These are phyloP conservation scores for Stephania japonica DNA, from an alignment of 164 flowering plant species.

Conservation along the genomic window DNA sequence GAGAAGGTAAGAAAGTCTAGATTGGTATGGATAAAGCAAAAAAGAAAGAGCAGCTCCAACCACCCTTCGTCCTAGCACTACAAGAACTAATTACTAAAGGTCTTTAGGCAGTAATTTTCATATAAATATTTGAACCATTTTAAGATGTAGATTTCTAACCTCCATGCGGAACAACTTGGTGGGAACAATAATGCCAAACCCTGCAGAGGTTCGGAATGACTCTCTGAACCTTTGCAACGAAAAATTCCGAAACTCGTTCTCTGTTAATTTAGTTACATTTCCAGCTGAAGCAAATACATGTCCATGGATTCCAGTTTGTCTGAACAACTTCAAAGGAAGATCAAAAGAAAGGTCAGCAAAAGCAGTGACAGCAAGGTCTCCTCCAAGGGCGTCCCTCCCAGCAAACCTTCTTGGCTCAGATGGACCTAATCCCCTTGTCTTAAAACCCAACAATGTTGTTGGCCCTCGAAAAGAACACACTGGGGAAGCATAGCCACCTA, in stretches of 20 bases:
- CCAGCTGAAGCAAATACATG: conserved; percentile 80
- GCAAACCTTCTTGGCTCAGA: conserved; percentile 59
- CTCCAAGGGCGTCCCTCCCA: conserved; percentile 73
- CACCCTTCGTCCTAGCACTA: neutral
- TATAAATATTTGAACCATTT: neutral
- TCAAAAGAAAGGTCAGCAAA: conserved; percentile 92
- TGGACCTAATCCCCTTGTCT: conserved; percentile 75
- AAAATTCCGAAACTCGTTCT: conserved; percentile 47
- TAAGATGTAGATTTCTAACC: conserved; percentile 39
- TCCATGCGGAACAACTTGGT: conserved; percentile 83
- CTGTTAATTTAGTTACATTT: conserved; percentile 57
- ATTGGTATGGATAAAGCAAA: too few relatives aligned
- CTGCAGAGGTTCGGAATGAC: conserved; percentile 67
- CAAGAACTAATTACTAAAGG: neutral
- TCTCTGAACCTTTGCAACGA: conserved; percentile 48
- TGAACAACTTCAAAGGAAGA: conserved; percentile 64
- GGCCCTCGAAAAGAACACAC: conserved; percentile 79
- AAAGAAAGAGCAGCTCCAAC: neutral
- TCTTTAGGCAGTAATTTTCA: neutral
- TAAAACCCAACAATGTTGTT: conserved; percentile 66
- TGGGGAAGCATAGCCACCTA: conserved; percentile 85
- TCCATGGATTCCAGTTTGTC: conserved; percentile 83
- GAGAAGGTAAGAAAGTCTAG: neutral
- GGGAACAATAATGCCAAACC: conserved; percentile 72
- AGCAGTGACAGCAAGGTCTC: conserved; percentile 79